A percentile compares a stretch with the other conserved stretches of the same genome.
Evolutionary conservation across 140 eudicot genomes (phyloP).

Genomic region (Anethum foeniculum): DNA sequence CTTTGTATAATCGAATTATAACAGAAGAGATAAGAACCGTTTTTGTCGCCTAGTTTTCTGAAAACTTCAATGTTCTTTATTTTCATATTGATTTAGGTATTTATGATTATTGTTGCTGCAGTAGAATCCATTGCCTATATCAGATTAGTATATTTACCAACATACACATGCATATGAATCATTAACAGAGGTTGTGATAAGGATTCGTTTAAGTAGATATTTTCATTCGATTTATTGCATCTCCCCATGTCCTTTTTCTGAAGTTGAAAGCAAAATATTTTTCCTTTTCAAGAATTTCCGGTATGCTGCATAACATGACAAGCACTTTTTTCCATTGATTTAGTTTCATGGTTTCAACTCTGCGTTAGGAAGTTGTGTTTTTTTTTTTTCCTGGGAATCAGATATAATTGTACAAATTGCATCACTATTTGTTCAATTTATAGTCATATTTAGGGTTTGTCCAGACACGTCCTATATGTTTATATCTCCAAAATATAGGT

Average conservation of each 20-base stretch:
- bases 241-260: background rate
- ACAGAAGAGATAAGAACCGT: background rate
- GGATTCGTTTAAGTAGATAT: background rate
- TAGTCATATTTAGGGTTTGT: background rate
- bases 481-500: background rate
- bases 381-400: background rate
- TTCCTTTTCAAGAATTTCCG: background rate
- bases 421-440: background rate
- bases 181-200: background rate
- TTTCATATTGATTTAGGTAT: background rate
- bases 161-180: background rate
- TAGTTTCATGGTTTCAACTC: background rate
- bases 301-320: background rate
- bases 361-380: background rate
- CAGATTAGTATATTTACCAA: background rate
- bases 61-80: background rate
- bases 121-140: background rate
- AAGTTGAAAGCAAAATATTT: background rate
- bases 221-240: background rate
- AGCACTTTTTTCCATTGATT: background rate
- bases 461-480: background rate
- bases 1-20: background rate
- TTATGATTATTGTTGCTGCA: background rate
- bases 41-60: background rate
- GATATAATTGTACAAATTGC: background rate